A percentile compares a stretch with the other conserved stretches of the same genome.
phyloP scores from a whole-genome alignment of 306 rosid genomes.

The Amphicarpaea edgeworthii region DNA sequence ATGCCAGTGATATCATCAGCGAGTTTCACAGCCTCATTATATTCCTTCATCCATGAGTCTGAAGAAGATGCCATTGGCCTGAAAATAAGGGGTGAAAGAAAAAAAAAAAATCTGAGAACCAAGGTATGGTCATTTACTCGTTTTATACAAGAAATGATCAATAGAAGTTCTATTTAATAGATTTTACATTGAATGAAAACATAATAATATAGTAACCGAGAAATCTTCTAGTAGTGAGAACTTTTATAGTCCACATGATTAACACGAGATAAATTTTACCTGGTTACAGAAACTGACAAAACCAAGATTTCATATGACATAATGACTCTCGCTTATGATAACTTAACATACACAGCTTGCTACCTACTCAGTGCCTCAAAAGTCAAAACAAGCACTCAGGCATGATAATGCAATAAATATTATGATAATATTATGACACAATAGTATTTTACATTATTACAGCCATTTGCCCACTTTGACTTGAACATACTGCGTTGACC shows the following conservation, averaged over 20 bases:
- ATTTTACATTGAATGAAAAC: conserved; percentile 10
- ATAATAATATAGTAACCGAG: background rate
- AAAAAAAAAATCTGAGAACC: background rate
- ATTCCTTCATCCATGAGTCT: conserved; percentile 97
- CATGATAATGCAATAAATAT: background rate
- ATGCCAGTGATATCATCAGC: conserved; percentile 88
- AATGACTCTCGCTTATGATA: conserved; percentile 2
- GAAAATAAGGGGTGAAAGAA: conserved; percentile 30
- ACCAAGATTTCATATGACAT: conserved; percentile 5
- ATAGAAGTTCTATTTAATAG: conserved; percentile 14
- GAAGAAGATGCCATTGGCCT: conserved; percentile 86
- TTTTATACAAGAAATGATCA: conserved; percentile 6
- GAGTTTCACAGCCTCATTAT: conserved; percentile 86
- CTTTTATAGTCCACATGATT: conserved; percentile 7
- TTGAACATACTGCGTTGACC: background rate
- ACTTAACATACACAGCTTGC: conserved; percentile 5
- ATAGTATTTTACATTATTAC: conserved; percentile 1
- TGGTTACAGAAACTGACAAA: background rate
- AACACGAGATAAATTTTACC: conserved; percentile 2
- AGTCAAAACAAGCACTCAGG: conserved; percentile 2
- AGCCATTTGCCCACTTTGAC: conserved; percentile 6
- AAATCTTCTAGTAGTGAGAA: conserved; percentile 11
- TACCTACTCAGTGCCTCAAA: conserved; percentile 3
- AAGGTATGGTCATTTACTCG: conserved; percentile 10
- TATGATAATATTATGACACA: background rate